Evolutionary conservation across 2,329 filamentous ascomycete species (phyloP).

Genomic region (Aspergillus sp.): DNA sequence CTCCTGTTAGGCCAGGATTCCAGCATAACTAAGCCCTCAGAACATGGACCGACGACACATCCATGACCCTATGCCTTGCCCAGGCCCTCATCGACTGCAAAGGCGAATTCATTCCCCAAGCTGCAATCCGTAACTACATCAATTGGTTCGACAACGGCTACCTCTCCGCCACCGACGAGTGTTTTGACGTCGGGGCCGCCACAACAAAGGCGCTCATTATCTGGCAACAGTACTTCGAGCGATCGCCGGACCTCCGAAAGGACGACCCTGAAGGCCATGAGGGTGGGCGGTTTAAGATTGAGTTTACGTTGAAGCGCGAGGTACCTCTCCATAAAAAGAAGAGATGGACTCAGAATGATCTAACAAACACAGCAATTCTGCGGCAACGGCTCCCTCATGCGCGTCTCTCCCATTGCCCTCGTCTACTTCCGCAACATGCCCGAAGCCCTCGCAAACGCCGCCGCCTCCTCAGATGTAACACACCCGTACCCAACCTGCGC

Average conservation of each 20-base stretch:
- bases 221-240: conserved; percentile 32
- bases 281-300: neutral
- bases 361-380: conserved; percentile 19
- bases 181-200: conserved; percentile 47
- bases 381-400: conserved; percentile 52
- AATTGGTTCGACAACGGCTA: conserved; percentile 43
- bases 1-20: neutral
- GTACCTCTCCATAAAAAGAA: neutral
- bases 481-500: conserved; percentile 45
- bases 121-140: conserved; percentile 42
- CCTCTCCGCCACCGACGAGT: conserved; percentile 39
- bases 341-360: neutral
- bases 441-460: conserved; percentile 31
- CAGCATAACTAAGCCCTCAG: conserved; percentile 16
- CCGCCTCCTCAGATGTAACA: conserved; percentile 37
- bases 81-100: conserved; percentile 41
- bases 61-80: conserved; percentile 50
- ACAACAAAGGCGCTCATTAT: conserved; percentile 37
- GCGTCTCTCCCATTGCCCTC: conserved; percentile 45
- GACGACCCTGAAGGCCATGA: conserved; percentile 1
- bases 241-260: neutral
- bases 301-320: conserved; percentile 2
- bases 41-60: conserved; percentile 50
- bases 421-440: conserved; percentile 30
- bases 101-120: conserved; percentile 34